phyloP scores from a whole-genome alignment of 2,329 filamentous ascomycete species.

The Calonectria leucothoes region DNA sequence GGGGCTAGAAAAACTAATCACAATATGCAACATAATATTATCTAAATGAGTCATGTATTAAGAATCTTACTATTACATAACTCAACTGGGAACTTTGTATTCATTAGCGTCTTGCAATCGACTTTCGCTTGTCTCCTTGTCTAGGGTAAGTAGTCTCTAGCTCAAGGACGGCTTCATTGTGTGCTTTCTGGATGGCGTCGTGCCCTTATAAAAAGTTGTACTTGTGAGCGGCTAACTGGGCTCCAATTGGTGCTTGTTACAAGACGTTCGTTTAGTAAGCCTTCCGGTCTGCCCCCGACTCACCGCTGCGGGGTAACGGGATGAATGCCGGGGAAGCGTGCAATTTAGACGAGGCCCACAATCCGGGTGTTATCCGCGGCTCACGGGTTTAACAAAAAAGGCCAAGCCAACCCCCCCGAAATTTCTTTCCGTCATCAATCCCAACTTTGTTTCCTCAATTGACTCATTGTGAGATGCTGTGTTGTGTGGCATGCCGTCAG shows the following conservation, averaged over 20 bases:
- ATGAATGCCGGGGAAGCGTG: not conserved
- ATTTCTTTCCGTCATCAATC: not conserved
- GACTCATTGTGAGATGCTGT: not conserved
- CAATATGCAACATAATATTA: no score
- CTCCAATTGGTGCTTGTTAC: not conserved
- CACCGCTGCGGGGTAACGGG: slow-evolving; percentile 6
- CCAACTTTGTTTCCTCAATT: not conserved
- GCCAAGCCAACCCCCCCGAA: not conserved
- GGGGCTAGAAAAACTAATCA: no score
- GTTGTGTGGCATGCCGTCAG: not conserved
- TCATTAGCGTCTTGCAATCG: no score
- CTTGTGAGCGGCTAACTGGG: no score
- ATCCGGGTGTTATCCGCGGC: not conserved
- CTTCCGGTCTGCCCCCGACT: not conserved
- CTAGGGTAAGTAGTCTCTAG: no score
- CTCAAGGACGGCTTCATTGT: no score
- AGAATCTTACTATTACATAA: no score
- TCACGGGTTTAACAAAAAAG: not conserved
- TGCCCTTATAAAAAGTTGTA: no score
- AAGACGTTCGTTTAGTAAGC: not conserved
- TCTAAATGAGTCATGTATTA: no score
- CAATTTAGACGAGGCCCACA: slow-evolving; percentile 3
- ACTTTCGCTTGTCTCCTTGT: no score
- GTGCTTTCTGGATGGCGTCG: no score
- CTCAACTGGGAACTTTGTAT: no score